Evolutionary conservation across 805 yeast genomes (phyloP).

Genomic region (Candida endomychidarum): DNA sequence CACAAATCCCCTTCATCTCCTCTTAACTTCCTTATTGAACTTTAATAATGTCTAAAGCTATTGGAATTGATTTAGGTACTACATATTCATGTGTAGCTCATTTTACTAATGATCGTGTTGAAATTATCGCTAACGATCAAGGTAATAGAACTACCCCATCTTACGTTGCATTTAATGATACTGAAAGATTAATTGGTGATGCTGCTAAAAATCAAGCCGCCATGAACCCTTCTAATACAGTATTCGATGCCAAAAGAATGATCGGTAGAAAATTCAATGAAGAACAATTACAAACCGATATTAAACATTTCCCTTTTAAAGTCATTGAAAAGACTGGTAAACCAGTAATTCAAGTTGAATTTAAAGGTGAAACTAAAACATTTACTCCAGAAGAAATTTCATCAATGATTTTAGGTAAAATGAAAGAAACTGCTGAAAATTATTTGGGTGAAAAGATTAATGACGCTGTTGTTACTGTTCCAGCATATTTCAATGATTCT

Average conservation of each 20-base stretch:
- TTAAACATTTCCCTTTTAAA: constrained; percentile 88
- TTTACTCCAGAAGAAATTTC: constrained; percentile 95
- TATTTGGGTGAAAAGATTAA: constrained; percentile 80
- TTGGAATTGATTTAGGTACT: constrained; percentile 96
- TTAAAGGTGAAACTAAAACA: constrained; percentile 79
- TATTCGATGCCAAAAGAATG: constrained; percentile 93
- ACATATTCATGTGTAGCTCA: constrained; percentile 95
- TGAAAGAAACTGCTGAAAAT: constrained; percentile 93
- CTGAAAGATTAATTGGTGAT: constrained; percentile 94
- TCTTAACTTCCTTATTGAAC: not conserved
- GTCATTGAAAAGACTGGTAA: constrained; percentile 76
- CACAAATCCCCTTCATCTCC: not conserved
- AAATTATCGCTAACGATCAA: constrained; percentile 94
- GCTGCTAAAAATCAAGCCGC: constrained; percentile 99
- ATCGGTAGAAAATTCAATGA: constrained; percentile 82
- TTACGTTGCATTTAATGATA: constrained; percentile 92
- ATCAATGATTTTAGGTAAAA: constrained; percentile 86
- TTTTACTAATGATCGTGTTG: constrained; percentile 74
- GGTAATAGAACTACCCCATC: constrained; percentile 99
- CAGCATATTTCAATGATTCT: constrained; percentile 45
- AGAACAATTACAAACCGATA: constrained; percentile 72
- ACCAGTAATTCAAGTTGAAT: constrained; percentile 85
- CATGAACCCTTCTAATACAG: constrained; percentile 91
- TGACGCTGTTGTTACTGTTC: constrained; percentile 46
- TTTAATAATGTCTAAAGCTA: constrained; percentile 23